phyloP scores from a whole-genome alignment of 805 yeast species.

The Priceomyces castillae region DNA sequence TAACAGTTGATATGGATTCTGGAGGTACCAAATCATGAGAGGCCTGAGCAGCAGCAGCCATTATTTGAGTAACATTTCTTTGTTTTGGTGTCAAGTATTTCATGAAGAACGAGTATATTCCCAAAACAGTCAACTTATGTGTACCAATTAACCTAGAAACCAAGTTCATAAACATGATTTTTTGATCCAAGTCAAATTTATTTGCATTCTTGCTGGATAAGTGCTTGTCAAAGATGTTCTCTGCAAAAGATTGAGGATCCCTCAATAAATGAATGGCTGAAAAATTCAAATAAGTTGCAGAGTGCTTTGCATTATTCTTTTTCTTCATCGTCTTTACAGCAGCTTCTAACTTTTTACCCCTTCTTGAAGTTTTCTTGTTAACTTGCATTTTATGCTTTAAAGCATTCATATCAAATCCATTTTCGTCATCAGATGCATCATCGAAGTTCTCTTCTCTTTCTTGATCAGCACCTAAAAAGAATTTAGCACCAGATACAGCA shows the following conservation, averaged over 20 bases:
- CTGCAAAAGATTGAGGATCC: slow-evolving; percentile 98
- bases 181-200: slow-evolving; percentile 81
- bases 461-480: slow-evolving; percentile 92
- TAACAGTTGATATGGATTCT: slow-evolving; percentile 73
- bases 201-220: slow-evolving; percentile 66
- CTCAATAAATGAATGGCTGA: slow-evolving; percentile 91
- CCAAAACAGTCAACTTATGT: slow-evolving; percentile 87
- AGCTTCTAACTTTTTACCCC: slow-evolving; percentile 73
- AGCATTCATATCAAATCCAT: slow-evolving; percentile 66
- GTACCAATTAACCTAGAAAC: slow-evolving; percentile 89
- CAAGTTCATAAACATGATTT: slow-evolving; percentile 81
- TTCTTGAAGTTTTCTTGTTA: slow-evolving; percentile 77
- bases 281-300: slow-evolving; percentile 77
- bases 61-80: slow-evolving; percentile 86
- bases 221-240: slow-evolving; percentile 69
- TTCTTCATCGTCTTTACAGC: slow-evolving; percentile 71
- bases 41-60: slow-evolving; percentile 97
- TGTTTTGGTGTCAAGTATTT: slow-evolving; percentile 94
- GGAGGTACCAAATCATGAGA: slow-evolving; percentile 98
- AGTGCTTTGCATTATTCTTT: slow-evolving; percentile 52
- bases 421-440: slow-evolving; percentile 68
- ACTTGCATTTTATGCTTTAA: slow-evolving; percentile 78
- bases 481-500: slow-evolving; percentile 82
- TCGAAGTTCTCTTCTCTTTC: slow-evolving; percentile 84
- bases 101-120: slow-evolving; percentile 83